phyloP scores from a whole-genome alignment of 345 rosid genomes.

The Eucalyptus erythrocorys region DNA sequence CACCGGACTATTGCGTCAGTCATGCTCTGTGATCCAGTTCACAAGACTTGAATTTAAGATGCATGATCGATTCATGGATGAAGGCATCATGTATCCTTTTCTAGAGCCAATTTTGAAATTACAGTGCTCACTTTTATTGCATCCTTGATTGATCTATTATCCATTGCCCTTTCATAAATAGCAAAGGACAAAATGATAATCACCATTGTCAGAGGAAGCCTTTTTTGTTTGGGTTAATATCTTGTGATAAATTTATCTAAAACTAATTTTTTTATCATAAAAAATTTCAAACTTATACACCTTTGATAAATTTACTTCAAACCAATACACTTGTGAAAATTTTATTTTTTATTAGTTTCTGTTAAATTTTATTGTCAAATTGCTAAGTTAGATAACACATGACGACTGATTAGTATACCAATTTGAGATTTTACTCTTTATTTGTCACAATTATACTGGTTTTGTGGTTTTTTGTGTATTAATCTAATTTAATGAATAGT shows the following conservation, averaged over 20 bases:
- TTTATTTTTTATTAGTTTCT: fast-evolving
- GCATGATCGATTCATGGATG: neutral
- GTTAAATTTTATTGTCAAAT: too few species aligned
- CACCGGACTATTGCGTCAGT: too few species aligned
- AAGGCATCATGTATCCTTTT: neutral
- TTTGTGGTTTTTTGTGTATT: too few species aligned
- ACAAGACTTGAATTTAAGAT: neutral
- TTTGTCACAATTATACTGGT: fast-evolving
- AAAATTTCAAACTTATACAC: fast-evolving
- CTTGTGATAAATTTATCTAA: fast-evolving
- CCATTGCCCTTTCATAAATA: neutral
- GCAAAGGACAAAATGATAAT: neutral
- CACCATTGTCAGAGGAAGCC: neutral
- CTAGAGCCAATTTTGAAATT: too few species aligned
- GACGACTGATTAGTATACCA: fast-evolving
- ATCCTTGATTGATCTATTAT: neutral
- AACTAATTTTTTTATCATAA: too few species aligned
- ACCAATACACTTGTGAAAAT: fast-evolving
- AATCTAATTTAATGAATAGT: fast-evolving
- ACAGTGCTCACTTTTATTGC: too few species aligned
- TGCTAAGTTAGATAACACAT: fast-evolving
- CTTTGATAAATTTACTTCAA: fast-evolving
- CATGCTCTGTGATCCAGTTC: too few species aligned
- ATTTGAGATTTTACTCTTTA: too few species aligned
- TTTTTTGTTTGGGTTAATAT: too few species aligned